Evolutionary conservation across 2,329 filamentous ascomycete genomes (phyloP).

Genomic region (Xylariomycetidae sp.): DNA sequence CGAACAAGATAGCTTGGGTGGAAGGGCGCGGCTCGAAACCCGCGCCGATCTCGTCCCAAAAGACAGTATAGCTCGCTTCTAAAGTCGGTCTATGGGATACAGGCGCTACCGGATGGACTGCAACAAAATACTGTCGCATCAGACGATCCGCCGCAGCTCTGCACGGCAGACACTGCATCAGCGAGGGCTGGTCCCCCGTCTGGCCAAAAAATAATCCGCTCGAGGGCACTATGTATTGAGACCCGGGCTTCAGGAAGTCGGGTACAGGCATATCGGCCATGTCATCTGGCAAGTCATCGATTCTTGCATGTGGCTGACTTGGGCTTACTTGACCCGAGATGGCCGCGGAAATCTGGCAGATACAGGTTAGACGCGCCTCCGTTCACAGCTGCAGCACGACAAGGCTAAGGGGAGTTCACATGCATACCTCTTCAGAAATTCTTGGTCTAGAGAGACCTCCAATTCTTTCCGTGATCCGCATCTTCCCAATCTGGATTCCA

Average conservation of each 20-base stretch:
- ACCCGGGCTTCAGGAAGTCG: constrained; percentile 59
- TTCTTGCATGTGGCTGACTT: constrained; percentile 13
- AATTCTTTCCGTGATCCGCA: constrained; percentile 70
- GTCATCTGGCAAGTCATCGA: too few species aligned
- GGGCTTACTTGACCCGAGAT: constrained; percentile 21
- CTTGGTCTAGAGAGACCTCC: constrained; percentile 68
- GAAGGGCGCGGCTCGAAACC: constrained; percentile 60
- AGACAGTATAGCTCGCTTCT: constrained; percentile 57
- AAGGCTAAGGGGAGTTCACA: too few species aligned
- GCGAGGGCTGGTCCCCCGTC: constrained; percentile 39
- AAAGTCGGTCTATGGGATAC: constrained; percentile 65
- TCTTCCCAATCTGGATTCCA: constrained; percentile 65
- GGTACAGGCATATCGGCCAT: constrained; percentile 29
- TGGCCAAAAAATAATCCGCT: constrained; percentile 64
- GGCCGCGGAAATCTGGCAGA: constrained; percentile 34
- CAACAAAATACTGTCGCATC: constrained; percentile 61
- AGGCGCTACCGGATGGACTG: constrained; percentile 65
- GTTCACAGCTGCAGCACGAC: too few species aligned
- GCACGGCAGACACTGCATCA: constrained; percentile 59
- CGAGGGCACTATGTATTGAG: constrained; percentile 63
- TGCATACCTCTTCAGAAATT: constrained; percentile 62
- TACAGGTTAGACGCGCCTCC: too few species aligned
- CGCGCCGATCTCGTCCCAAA: constrained; percentile 58
- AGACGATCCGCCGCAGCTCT: constrained; percentile 55
- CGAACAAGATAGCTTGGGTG: constrained; percentile 65